Evolutionary conservation across 306 rosid genomes (phyloP).

Genomic region (Sindora glabra): DNA sequence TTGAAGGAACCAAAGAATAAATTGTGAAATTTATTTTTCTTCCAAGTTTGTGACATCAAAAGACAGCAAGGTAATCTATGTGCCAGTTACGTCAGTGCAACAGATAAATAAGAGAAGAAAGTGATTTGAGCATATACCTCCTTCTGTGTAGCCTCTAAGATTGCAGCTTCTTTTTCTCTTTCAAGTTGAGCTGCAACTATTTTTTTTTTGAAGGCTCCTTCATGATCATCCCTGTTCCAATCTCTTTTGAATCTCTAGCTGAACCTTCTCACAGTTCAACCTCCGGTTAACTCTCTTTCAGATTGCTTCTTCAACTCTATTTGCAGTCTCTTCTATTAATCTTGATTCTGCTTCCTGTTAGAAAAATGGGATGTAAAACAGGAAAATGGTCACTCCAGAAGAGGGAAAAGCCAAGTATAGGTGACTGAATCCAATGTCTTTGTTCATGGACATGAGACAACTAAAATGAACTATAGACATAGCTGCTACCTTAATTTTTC

Average conservation of each 20-base stretch:
- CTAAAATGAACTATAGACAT: slow-evolving; percentile 17
- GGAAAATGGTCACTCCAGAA: slow-evolving; percentile 30
- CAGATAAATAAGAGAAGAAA: neutral
- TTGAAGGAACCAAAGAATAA: neutral
- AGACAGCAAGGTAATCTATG: neutral
- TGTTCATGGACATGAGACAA: slow-evolving; percentile 17
- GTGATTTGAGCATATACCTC: slow-evolving; percentile 35
- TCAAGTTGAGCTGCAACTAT: no score
- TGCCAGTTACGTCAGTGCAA: neutral
- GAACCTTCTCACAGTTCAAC: no score
- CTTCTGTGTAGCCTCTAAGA: no score
- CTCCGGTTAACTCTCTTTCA: no score
- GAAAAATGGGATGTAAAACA: slow-evolving; percentile 35
- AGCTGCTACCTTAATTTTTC: slow-evolving; percentile 17
- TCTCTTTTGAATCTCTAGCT: no score
- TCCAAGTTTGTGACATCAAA: neutral
- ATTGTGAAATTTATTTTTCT: neutral
- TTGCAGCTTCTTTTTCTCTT: no score
- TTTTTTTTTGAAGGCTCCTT: no score
- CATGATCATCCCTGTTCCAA: no score
- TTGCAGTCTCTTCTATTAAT: no score
- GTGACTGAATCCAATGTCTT: slow-evolving; percentile 19
- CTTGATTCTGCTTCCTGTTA: no score
- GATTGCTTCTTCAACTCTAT: no score
- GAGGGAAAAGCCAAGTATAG: slow-evolving; percentile 13